Base-by-base conservation (phyloP, 2,329 filamentous ascomycete species). In the Nothophoma quercina region DNA sequence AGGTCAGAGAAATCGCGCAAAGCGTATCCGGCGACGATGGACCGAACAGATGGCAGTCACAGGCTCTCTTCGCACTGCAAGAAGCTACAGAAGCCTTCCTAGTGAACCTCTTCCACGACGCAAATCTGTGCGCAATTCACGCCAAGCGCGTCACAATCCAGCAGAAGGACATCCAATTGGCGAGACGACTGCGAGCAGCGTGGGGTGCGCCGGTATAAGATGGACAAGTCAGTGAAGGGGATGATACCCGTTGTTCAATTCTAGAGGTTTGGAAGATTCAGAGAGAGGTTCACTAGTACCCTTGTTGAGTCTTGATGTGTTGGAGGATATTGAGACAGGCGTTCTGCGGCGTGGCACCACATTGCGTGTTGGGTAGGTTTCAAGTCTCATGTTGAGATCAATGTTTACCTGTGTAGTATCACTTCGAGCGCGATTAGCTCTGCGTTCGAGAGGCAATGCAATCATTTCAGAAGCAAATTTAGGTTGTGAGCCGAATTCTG, bases 61-160 rank as follows among this genome's bases (percentile, higher is more conserved):
- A 93, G 38, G 95, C 95, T 77, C 97, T 99, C 75, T 90, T 91
- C 73, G 95, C 95, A 63, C 88, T 99, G 32, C 93, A 99, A 83
- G 95, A 99, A 85, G 96, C 95, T 48, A 93, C 96, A 64, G 95
- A 99, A 84, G 96, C 95, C 2, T 98, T 97, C 82, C 89, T 99
- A 72, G 93, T 98, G 79, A 96, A 93, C 35, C 88, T 98, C 63
- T 98, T 98, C 71, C 93, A 98, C 81, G 93, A 98, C 77, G 97
- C 93, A 81, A 98, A 98, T 84, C 83, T 96, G 45, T 98, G 93
- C 82, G 93, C 95, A 74, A 96, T 98, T 79, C 95, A 98, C 82
- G 93, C 95, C 81, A 98, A 98, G 88, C 92, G 95, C 83, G 95
- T 98, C 75, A 98, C 93, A 74, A 98, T 98, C 80, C 93, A 93